These are phyloP conservation scores for Teratosphaeria gauchensis DNA, from an alignment of 2,329 filamentous ascomycete genomes.

Conservation along the genomic window DNA sequence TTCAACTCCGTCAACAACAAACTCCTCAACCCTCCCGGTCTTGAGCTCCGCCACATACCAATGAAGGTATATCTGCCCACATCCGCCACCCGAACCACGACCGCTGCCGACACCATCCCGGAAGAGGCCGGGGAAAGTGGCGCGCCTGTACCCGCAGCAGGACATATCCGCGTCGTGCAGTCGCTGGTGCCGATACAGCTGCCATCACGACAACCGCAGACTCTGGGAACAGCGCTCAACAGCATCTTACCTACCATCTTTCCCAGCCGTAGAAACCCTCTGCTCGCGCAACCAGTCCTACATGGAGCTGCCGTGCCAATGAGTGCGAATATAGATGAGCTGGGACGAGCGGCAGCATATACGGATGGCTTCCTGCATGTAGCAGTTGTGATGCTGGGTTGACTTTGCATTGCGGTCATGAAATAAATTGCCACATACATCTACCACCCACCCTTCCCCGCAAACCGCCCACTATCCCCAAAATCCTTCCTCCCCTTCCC, in stretches of 20 bases:
- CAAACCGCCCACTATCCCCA: conserved; percentile 27
- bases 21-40: conserved; percentile 62
- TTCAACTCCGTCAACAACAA: conserved; percentile 68
- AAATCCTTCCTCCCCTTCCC: conserved; percentile 21
- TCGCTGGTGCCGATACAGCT: conserved; percentile 52
- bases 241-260: conserved; percentile 70
- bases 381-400: conserved; percentile 62
- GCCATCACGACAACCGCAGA: conserved; percentile 47
- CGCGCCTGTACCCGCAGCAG: conserved; percentile 16
- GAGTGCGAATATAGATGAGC: conserved; percentile 65
- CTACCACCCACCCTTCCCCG: conserved; percentile 27
- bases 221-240: conserved; percentile 69
- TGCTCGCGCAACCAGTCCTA: conserved; percentile 73
- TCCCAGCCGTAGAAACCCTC: conserved; percentile 71
- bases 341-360: conserved; percentile 76
- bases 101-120: conserved; percentile 23
- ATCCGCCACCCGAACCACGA: conserved; percentile 28
- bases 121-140: conserved; percentile 7
- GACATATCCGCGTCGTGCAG: conserved; percentile 52
- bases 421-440: neutral
- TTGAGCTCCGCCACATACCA: conserved; percentile 72
- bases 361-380: conserved; percentile 87
- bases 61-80: conserved; percentile 74
- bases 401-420: conserved; percentile 6
- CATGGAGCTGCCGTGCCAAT: conserved; percentile 82